These are phyloP conservation scores for Myxozyma geophila DNA, from an alignment of 805 yeast species.

Conservation along the genomic window DNA sequence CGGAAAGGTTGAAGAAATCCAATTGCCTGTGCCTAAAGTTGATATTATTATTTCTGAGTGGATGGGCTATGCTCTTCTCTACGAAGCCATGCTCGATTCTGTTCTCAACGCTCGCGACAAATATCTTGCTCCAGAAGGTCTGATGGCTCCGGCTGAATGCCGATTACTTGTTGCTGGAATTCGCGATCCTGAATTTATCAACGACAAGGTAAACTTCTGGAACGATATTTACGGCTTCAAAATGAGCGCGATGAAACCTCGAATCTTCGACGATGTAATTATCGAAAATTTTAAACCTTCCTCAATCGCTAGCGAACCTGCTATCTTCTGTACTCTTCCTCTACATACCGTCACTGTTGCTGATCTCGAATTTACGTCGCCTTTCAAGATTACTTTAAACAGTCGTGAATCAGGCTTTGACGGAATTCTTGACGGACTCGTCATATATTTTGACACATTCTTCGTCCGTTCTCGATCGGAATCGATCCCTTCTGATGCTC, in stretches of 20 bases:
- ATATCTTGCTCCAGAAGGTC: constrained; percentile 77
- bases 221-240: constrained; percentile 95
- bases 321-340: constrained; percentile 72
- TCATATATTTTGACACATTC: constrained; percentile 86
- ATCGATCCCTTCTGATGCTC: constrained; percentile 27
- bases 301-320: constrained; percentile 60
- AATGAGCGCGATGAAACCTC: constrained; percentile 77
- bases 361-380: constrained; percentile 67
- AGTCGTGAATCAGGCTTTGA: constrained; percentile 57
- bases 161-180: constrained; percentile 87
- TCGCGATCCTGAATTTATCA: constrained; percentile 90
- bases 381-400: constrained; percentile 53
- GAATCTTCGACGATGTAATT: constrained; percentile 63
- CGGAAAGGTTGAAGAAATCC: constrained; percentile 93
- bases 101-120: constrained; percentile 92
- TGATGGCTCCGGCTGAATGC: constrained; percentile 91
- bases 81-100: constrained; percentile 97
- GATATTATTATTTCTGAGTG: constrained; percentile 96
- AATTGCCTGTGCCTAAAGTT: constrained; percentile 80
- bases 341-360: constrained; percentile 74
- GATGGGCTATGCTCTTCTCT: constrained; percentile 98
- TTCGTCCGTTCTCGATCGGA: constrained; percentile 56
- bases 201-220: constrained; percentile 92
- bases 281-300: constrained; percentile 73
- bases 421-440: constrained; percentile 75